A percentile compares a stretch with the other conserved stretches of the same genome.
Conservation (phyloP, 148 eudicot genomes). For the Pouteria glomerata region DNA sequence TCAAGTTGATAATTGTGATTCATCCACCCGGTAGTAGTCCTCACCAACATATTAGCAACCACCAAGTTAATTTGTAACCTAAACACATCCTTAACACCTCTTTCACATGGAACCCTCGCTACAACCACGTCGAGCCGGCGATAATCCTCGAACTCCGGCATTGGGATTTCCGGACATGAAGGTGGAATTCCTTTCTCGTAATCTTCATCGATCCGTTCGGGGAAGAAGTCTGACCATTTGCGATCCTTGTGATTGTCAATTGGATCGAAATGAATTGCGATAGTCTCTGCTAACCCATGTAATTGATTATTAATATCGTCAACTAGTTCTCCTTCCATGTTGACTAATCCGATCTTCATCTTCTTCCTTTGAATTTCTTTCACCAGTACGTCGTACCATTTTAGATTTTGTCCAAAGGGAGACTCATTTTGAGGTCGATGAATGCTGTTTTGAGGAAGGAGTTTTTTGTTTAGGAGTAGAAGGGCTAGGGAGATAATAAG, state of each 20-base stretch:
- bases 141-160: conserved; percentile 37
- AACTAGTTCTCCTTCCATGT: conserved; percentile 18
- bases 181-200: conserved; percentile 4
- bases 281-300: conserved; percentile 17
- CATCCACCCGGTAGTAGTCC: conserved; percentile 16
- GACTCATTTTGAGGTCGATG: background rate
- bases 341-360: conserved; percentile 40
- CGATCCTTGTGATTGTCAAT: conserved; percentile 12
- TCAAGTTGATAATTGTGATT: background rate
- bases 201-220: conserved; percentile 56
- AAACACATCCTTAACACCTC: conserved; percentile 41
- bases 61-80: conserved; percentile 67
- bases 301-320: background rate
- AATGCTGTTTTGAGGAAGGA: no score
- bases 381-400: background rate
- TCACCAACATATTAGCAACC: conserved; percentile 48
- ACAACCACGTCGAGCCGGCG: conserved; percentile 44
- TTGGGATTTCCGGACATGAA: conserved; percentile 56
- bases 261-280: conserved; percentile 28
- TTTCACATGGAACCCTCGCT: conserved; percentile 45
- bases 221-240: conserved; percentile 49
- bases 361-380: background rate
- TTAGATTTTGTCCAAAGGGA: background rate
- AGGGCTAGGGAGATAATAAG: no score
- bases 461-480: no score